phyloP scores from a whole-genome alignment of 192 early-diverging fungal species.

The Coemansia sp. region DNA sequence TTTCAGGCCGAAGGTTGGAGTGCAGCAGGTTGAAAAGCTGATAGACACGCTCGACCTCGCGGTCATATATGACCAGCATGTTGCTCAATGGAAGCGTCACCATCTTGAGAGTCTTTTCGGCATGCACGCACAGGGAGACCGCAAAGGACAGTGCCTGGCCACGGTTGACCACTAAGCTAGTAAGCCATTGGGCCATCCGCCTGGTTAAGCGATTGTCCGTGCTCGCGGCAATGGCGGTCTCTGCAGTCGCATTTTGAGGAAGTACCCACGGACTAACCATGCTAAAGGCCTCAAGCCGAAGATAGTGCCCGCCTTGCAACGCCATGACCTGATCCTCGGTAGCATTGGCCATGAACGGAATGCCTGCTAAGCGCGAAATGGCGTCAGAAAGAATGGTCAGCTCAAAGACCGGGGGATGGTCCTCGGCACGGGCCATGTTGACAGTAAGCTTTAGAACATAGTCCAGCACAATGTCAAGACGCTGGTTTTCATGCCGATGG shows the following conservation, averaged over 20 bases:
- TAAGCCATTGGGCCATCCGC: constrained; percentile 43
- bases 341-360: constrained; percentile 43
- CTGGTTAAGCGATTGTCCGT: constrained; percentile 28
- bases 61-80: constrained; percentile 43
- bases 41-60: constrained; percentile 48
- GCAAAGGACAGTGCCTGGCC: constrained; percentile 28
- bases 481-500: constrained; percentile 39
- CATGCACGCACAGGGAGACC: constrained; percentile 40
- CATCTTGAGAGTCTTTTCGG: constrained; percentile 34
- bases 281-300: constrained; percentile 45
- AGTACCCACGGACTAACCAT: constrained; percentile 45
- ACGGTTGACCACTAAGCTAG: constrained; percentile 20
- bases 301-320: constrained; percentile 42
- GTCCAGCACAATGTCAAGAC: constrained; percentile 31
- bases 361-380: constrained; percentile 29
- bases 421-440: constrained; percentile 21
- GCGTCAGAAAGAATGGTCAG: constrained; percentile 32
- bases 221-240: constrained; percentile 18
- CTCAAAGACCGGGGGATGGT: constrained; percentile 35
- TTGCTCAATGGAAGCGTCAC: constrained; percentile 36
- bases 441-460: constrained; percentile 41
- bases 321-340: constrained; percentile 46
- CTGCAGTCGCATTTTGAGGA: constrained; percentile 30
- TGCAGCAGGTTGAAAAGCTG: constrained; percentile 47
- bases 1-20: constrained; percentile 42